Percentiles rank a stretch among this genome's conserved stretches.
Evolutionary conservation across 1,139 yeast species (phyloP).

Genomic region (Nakaseomyces glabratus): DNA sequence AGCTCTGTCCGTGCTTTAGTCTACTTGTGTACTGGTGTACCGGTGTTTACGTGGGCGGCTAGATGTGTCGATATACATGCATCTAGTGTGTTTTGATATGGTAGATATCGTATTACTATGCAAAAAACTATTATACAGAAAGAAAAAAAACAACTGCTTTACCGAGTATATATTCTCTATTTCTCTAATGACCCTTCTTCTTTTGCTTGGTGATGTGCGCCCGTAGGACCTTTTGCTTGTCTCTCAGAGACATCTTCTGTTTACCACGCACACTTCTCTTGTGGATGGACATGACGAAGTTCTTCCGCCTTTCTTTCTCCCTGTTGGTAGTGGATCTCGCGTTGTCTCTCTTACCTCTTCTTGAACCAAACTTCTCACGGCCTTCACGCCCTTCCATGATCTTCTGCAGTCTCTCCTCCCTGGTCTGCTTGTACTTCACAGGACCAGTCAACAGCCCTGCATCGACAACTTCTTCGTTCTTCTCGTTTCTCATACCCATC

Average conservation of each 20-base stretch:
- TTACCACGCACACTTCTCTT: constrained; percentile 91
- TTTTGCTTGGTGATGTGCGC: constrained; percentile 87
- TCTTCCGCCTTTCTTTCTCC: constrained; percentile 97
- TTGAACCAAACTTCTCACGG: constrained; percentile 81
- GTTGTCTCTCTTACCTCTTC: constrained; percentile 72
- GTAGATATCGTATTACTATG: too few species aligned
- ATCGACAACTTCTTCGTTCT: constrained; percentile 78
- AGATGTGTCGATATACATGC: too few species aligned
- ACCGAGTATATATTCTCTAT: not conserved
- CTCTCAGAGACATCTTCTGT: constrained; percentile 79
- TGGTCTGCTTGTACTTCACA: constrained; percentile 68
- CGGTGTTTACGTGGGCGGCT: too few species aligned
- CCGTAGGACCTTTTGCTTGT: constrained; percentile 73
- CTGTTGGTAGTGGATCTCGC: constrained; percentile 83
- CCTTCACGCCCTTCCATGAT: constrained; percentile 90
- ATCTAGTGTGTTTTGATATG: too few species aligned
- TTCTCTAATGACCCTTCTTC: constrained; percentile 55
- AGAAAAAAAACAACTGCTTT: too few species aligned
- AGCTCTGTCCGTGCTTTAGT: too few species aligned
- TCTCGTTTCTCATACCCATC: constrained; percentile 45
- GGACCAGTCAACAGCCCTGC: constrained; percentile 73
- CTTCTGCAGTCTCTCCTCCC: constrained; percentile 83
- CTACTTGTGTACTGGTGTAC: too few species aligned
- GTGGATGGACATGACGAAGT: constrained; percentile 97
- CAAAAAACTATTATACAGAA: too few species aligned